Evolutionary conservation across 331 rosid genomes (phyloP), one percentile per base, ranked within the genome.

Genomic region (Phaseolus coccineus): DNA sequence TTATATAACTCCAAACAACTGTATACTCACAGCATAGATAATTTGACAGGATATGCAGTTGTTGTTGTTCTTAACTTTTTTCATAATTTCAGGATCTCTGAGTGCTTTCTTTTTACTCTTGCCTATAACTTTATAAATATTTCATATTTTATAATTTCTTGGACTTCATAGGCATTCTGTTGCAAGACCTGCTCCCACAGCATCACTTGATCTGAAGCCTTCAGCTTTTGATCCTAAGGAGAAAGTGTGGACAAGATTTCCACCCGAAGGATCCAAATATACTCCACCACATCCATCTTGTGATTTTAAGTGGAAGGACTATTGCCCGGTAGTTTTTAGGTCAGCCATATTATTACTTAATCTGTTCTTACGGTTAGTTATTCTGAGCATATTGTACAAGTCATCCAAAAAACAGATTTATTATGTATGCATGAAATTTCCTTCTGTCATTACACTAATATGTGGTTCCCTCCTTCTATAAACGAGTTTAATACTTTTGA

Each of bases 261-360:
- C 98, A 56, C 80, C 95, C 0, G 95, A 93, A 81, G 98, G 97
- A 47, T 88, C 92, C 64, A 90, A 93, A 75, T 84, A 90, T 28
- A 93, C 98, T 53, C 95, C 97, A 24, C 95, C 97, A 56, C 98
- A 91, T 82, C 89, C 86, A 69, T 93, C 91, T 1, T 53, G 85
- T 67, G 97, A 91, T 72, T 93, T 93, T 51, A 91, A 77, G 77
- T 93, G 98, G 98, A 93, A 93, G 87, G 98, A 93, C 77, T 93
- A 88, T 68, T 91, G 95, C 76, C 98, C 98, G 0, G 85, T 91
- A 66, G 98, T 91, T 59, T 93, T 93, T 85, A 91, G 98, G 94
- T 92, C 27, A 76, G 84, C 30, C 70, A 31, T 64, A 28, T 15
- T 48, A 64, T 15, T 48, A 75, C 57, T 66, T n/a, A 19, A n/a